Evolutionary conservation across 2,329 filamentous ascomycete genomes (phyloP).

Genomic region (Colletotrichum lini): DNA sequence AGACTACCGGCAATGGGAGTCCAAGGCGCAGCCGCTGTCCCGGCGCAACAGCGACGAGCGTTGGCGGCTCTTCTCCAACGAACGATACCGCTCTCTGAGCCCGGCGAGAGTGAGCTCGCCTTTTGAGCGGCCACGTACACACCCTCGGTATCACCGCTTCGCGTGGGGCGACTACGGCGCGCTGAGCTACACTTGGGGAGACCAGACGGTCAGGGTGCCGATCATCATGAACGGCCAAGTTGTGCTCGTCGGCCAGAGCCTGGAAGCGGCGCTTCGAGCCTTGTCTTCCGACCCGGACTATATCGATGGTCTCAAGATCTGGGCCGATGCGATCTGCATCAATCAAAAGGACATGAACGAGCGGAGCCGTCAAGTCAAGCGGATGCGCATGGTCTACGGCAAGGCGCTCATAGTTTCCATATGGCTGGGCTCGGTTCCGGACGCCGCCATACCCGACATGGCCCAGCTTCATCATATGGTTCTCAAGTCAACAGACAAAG

Average conservation of each 20-base stretch:
- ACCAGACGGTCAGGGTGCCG: constrained; percentile 14
- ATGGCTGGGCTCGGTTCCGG: constrained; percentile 38
- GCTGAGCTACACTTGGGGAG: constrained; percentile 32
- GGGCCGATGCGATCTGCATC: constrained; percentile 46
- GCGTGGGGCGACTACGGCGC: constrained; percentile 34
- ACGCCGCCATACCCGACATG: constrained; percentile 27
- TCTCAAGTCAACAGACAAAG: constrained; percentile 8
- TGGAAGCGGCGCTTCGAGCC: constrained; percentile 29
- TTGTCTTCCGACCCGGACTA: constrained; percentile 29
- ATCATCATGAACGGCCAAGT: constrained; percentile 26
- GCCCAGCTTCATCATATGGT: constrained; percentile 24
- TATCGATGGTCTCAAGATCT: constrained; percentile 31
- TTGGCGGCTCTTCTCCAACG: constrained; percentile 29
- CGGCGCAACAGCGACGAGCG: constrained; percentile 30
- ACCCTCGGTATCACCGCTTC: constrained; percentile 31
- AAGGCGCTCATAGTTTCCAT: constrained; percentile 38
- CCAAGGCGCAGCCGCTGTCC: constrained; percentile 5
- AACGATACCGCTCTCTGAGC: constrained; percentile 25
- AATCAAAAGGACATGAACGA: constrained; percentile 43
- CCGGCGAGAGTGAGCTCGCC: constrained; percentile 22
- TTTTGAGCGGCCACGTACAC: constrained; percentile 17
- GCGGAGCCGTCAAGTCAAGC: constrained; percentile 41
- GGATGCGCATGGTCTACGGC: constrained; percentile 42
- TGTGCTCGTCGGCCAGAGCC: constrained; percentile 25
- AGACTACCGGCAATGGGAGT: constrained; percentile 18